phyloP scores from a whole-genome alignment of 2,329 filamentous ascomycete genomes.

The Ophiostoma montium region DNA sequence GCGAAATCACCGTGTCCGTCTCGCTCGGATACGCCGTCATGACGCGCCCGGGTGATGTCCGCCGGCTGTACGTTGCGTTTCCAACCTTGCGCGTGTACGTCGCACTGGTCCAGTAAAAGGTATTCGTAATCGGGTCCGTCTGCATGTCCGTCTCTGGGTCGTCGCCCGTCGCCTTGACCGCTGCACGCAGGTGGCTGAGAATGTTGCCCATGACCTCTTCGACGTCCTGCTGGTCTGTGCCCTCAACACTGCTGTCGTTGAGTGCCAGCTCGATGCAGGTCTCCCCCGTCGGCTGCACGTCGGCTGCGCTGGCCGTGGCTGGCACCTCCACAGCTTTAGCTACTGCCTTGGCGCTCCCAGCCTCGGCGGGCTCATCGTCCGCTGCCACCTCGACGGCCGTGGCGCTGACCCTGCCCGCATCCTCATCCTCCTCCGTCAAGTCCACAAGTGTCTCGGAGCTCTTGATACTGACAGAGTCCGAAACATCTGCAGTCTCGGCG shows the following conservation, averaged over 20 bases:
- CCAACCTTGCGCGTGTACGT: slow-evolving; percentile 39
- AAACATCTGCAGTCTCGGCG: slow-evolving; percentile 16
- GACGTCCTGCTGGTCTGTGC: slow-evolving; percentile 76
- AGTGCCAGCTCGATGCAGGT: slow-evolving; percentile 31
- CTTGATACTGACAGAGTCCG: slow-evolving; percentile 30
- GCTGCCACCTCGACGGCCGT: too few species aligned
- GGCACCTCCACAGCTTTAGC: too few species aligned
- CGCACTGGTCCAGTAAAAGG: slow-evolving; percentile 48
- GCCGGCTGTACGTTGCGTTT: slow-evolving; percentile 27
- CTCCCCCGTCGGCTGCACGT: slow-evolving; percentile 24
- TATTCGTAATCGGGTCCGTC: slow-evolving; percentile 62
- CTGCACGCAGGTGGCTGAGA: slow-evolving; percentile 78
- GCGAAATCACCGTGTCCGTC: slow-evolving; percentile 36
- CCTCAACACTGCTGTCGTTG: slow-evolving; percentile 32
- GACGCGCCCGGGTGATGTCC: slow-evolving; percentile 43
- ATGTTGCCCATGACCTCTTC: slow-evolving; percentile 92
- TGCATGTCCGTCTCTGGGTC: slow-evolving; percentile 57
- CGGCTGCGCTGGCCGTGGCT: too few species aligned
- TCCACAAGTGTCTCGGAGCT: slow-evolving; percentile 41
- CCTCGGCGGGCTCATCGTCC: not conserved
- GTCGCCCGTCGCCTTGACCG: slow-evolving; percentile 57
- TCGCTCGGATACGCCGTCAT: slow-evolving; percentile 45
- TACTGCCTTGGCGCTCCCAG: not conserved
- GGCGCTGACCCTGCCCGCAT: not conserved
- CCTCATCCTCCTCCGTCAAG: slow-evolving; percentile 12